These are phyloP conservation scores for Coemansia brasiliensis DNA, from an alignment of 192 early-diverging fungal genomes.

Conservation along the genomic window DNA sequence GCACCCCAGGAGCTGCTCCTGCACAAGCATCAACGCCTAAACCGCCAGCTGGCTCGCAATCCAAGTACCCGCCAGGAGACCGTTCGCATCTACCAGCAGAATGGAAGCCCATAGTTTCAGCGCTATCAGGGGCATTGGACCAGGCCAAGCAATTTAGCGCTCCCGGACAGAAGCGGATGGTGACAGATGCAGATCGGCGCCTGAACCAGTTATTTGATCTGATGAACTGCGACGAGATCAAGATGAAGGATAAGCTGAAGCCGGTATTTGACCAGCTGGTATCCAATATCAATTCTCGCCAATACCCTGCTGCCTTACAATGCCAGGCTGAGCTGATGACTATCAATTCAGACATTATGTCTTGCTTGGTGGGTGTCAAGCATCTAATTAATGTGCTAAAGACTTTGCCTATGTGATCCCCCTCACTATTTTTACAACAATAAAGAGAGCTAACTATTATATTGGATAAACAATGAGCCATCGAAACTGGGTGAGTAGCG, in stretches of 20 bases:
- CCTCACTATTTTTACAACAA: neutral
- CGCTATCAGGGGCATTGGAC: slow-evolving; percentile 58
- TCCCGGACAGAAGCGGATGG: slow-evolving; percentile 70
- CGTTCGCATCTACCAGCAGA: slow-evolving; percentile 76
- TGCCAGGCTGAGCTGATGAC: slow-evolving; percentile 71
- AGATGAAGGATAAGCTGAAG: slow-evolving; percentile 55
- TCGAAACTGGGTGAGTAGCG: too few species aligned
- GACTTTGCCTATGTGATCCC: slow-evolving; percentile 23
- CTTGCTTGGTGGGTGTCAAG: slow-evolving; percentile 69
- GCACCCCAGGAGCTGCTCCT: neutral
- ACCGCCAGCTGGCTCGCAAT: neutral
- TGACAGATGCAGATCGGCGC: slow-evolving; percentile 86
- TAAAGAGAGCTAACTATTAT: neutral
- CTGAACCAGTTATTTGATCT: slow-evolving; percentile 79
- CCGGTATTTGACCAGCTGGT: slow-evolving; percentile 64
- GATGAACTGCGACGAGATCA: slow-evolving; percentile 78
- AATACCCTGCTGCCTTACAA: slow-evolving; percentile 59
- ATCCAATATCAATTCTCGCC: slow-evolving; percentile 57
- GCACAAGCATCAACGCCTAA: slow-evolving; percentile 5
- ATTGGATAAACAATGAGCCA: too few species aligned
- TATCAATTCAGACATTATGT: slow-evolving; percentile 64
- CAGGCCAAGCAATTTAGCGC: slow-evolving; percentile 56
- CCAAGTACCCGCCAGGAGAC: slow-evolving; percentile 71
- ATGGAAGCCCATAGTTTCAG: slow-evolving; percentile 63
- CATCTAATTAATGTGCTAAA: slow-evolving; percentile 62